Evolutionary conservation across 495 filamentous ascomycete species (phyloP), one percentile per base, ranked within the genome.

Genomic region (Penicillium roqueforti): DNA sequence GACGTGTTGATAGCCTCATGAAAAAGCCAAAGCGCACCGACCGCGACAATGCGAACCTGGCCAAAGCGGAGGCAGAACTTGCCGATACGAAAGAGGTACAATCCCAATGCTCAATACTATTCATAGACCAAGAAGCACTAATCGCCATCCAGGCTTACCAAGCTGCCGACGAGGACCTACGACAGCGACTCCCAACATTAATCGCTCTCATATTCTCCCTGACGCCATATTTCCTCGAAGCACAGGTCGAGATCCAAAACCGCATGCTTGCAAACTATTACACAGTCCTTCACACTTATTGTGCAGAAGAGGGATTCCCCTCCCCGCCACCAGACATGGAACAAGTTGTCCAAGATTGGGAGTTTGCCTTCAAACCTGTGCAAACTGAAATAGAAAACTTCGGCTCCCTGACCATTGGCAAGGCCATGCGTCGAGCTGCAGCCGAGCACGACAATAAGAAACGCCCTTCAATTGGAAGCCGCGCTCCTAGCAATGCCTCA

Each of bases 261-360:
- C 81, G 83, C 37, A 76, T 97, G 23, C 79, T 96, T 3, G 92
- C 83, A 0, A 76, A 93, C 51, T 87, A 88, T 58, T 97, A 97
- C 71, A 96, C 92, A 10, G 76, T 84, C 0, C 73, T 96, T 3
- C 84, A 91, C 64, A 83, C 83, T 53, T 97, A 88, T 68, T 89
- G 87, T 56, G 74, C 86, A 49, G 80, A 87, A 22, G 74, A 83
- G 51, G 74, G 80, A 9, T 89, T 92, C 62, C 85, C 85, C 2
- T 87, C 85, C 8, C 87, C 88, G 13, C 81, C 89, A 0, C 87
- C 87, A 0, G 68, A 86, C 2, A 86, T 89, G 76, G 82, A 85
- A 19, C 80, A 87, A 31, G 80, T 95, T 0, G 74, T 95, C 43
- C 67, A 81, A 2, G 73, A 78, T 40, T 97, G 87, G 87, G 80